Base-by-base conservation (phyloP, 352 stramenopile species). In the Pythium apleroticum region DNA sequence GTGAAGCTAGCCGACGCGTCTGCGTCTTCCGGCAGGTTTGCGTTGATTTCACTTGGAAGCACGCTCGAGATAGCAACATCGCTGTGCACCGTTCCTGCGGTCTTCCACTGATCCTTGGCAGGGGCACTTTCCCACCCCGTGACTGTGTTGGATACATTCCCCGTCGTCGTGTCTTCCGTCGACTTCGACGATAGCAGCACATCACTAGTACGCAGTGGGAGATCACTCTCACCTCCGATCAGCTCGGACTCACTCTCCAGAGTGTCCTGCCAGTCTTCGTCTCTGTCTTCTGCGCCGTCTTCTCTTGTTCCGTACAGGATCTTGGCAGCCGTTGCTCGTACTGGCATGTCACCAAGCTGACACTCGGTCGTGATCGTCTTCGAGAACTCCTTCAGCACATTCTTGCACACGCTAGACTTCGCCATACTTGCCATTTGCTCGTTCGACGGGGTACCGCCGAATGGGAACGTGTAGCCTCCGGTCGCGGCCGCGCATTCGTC, bases 381-480 rank as follows among this genome's bases (percentile, higher is more conserved):
- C 39, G 58, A 39, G 24, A 73, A 39, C 3, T 49, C 56, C 28
- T 69, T 54, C 20, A 66, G 41, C 11, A 73, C 22, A 20, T 63
- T 50, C 1, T 52, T 64, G 43, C 66, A 73, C 39, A 56, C 55
- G 31, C 33, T 66, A 27, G 62, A 59, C 55, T 57, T 48, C 25
- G 53, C 54, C 61, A 73, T 70, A 9, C 35, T 61, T 22, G 62
- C 52, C 8, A 71, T 55, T 54, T 74, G 62, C 20, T 54, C 35
- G 22, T 33, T 55, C 15, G 67, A 57, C 33, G 68, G 68, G 11
- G 17, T 28, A n/a, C 63, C 57, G n/a, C 66, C 63, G 35, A 71
- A 71, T 25, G 68, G 68, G 37, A 71, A 74, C n/a, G 57, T 56
- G 48, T 71, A 71, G 52, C 60, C 60, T 28, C 50, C 50, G 48